Evolutionary conservation across 441 rosid genomes (phyloP), one percentile per base, ranked within the genome.

Genomic region (Populus hybrid): DNA sequence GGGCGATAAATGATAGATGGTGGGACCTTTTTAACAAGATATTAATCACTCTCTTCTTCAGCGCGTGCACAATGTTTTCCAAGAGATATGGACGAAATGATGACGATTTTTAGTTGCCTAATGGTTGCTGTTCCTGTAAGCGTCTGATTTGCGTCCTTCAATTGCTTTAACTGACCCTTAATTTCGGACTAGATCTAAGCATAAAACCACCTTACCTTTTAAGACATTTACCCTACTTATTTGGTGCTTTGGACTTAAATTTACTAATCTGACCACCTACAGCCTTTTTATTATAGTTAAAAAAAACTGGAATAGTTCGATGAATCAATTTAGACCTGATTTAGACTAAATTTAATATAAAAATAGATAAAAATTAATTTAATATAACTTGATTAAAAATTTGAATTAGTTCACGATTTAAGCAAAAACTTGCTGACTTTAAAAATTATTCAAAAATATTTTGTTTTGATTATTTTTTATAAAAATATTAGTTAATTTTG

Each of bases 131-230:
- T 11, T 12, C 36, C n/a, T 23, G 8, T 34, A 32, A n/a, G 76
- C n/a, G 57, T 23, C 1, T 14, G 24, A 6, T 26, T 9, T 50
- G 28, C 30, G 16, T 2, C 32, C 42, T 50, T 12, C n/a, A 16
- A 2, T 65, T 23, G 5, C 9, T 2, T 46, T 40, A 67, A 77
- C 81, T 75, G 40, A 40, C 81, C 74, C 77, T 81, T 40, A 61
- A 73, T 79, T 70, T 21, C 76, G 35, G 35, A 72, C 76, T 34
- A 12, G 10, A 80, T 76, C 74, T 63, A 70, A 50, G 84, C 79
- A 21, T 20, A 3, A 30, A 67, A 67, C 80, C 72, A 64, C 75
- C 24, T 34, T 35, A 14, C 28, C 10, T 72, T 28, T 40, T 34
- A 21, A 35, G 24, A 6, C 21, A 8, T 12, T 2, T 57, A 12